These are phyloP conservation scores for Paraglomus occultum DNA, from an alignment of 192 early-diverging fungal species.

Conservation along the genomic window DNA sequence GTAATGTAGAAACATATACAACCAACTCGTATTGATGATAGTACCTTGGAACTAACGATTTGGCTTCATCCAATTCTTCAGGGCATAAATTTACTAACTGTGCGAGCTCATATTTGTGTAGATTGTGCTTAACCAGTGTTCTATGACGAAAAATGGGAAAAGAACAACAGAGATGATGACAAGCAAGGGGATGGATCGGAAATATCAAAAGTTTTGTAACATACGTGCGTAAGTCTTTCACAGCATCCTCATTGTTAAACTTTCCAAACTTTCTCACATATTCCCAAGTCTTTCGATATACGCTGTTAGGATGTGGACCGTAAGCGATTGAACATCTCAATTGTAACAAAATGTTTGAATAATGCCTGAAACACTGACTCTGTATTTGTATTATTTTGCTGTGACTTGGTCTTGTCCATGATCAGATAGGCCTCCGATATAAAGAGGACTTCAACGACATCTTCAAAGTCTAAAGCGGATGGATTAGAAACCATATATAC, in stretches of 20 bases:
- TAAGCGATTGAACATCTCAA: not conserved
- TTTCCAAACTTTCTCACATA: constrained; percentile 18
- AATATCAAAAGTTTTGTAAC: constrained; percentile 1
- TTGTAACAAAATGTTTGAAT: not conserved
- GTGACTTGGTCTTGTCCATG: not conserved
- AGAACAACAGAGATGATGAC: too few relatives aligned
- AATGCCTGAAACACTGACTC: not conserved
- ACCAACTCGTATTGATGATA: not conserved
- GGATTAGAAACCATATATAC: not conserved
- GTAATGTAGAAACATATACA: not conserved
- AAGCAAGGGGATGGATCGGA: not conserved
- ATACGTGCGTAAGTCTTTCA: constrained; percentile 25
- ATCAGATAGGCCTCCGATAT: constrained; percentile 21
- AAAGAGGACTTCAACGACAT: constrained; percentile 20
- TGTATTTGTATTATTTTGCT: constrained; percentile 8
- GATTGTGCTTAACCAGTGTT: constrained; percentile 23
- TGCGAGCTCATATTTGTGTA: constrained; percentile 62
- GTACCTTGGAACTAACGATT: constrained; percentile 87
- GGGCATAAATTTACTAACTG: constrained; percentile 91
- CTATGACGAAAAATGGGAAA: not conserved
- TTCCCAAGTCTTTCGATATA: constrained; percentile 19
- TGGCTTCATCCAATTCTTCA: constrained; percentile 88
- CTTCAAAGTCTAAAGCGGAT: not conserved
- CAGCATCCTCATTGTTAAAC: constrained; percentile 29
- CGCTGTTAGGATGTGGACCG: not conserved